Evolutionary conservation across 23 red algal species (phyloP).

Genomic region (Cyanidioschyzon merolae): DNA sequence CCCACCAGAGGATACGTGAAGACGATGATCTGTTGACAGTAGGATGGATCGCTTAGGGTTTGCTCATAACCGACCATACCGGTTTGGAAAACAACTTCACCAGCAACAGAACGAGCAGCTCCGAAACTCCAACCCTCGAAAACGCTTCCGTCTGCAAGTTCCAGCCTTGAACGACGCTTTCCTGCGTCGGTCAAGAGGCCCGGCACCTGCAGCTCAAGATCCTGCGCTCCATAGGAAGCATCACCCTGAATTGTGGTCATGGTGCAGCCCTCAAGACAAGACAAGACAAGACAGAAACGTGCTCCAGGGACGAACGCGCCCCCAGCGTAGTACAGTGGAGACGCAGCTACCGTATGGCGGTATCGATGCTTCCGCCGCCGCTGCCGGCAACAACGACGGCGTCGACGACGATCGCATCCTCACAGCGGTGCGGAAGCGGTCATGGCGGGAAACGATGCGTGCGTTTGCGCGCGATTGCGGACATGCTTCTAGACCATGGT

Average conservation of each 20-base stretch:
- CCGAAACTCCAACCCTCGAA: conserved; percentile 64
- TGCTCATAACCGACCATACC: conserved; percentile 98
- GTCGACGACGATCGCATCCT: no score
- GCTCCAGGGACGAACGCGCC: no score
- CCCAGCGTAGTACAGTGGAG: no score
- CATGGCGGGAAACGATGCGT: no score
- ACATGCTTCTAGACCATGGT: no score
- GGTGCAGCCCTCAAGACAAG: no score
- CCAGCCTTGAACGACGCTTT: not conserved
- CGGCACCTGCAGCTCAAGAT: not conserved
- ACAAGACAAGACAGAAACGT: no score
- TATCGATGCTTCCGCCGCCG: no score
- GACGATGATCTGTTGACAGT: conserved; percentile 68
- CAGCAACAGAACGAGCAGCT: conserved; percentile 26
- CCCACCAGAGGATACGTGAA: conserved; percentile 88
- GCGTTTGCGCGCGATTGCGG: no score
- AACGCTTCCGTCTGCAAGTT: conserved; percentile 5
- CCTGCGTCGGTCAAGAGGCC: not conserved
- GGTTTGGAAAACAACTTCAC: conserved; percentile 98
- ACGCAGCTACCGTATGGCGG: no score
- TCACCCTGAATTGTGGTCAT: not conserved
- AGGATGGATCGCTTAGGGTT: conserved; percentile 94
- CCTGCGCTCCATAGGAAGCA: not conserved
- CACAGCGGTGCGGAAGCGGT: no score
- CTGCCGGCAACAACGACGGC: no score